phyloP scores from a whole-genome alignment of 306 rosid genomes.

The Prunus davidiana region DNA sequence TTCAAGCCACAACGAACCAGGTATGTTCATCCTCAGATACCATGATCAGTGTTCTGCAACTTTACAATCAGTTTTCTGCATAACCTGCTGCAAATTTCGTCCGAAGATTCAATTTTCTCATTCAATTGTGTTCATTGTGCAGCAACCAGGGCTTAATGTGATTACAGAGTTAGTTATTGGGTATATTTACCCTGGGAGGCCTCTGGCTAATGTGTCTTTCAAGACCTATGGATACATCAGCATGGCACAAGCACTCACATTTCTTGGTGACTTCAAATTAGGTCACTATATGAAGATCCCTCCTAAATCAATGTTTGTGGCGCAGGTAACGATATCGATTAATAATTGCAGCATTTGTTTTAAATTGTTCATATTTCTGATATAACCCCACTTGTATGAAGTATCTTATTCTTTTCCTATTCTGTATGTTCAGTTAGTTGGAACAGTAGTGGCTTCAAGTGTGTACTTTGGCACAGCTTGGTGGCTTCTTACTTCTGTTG shows the following conservation, averaged over 20 bases:
- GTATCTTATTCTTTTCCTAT: not conserved
- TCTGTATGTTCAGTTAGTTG: conserved; percentile 29
- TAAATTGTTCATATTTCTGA: not conserved
- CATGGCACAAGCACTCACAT: conserved; percentile 76
- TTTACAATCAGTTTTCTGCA: too few relatives aligned
- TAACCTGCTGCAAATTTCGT: not conserved
- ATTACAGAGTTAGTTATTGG: conserved; percentile 88
- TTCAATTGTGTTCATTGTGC: conserved; percentile 21
- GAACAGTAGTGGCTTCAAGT: conserved; percentile 41
- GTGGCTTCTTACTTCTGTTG: conserved; percentile 44
- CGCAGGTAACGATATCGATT: conserved; percentile 43
- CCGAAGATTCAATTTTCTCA: not conserved
- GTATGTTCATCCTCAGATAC: conserved; percentile 22
- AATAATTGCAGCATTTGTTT: not conserved
- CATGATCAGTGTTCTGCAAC: too few relatives aligned
- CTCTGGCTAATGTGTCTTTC: conserved; percentile 87
- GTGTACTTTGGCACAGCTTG: conserved; percentile 44
- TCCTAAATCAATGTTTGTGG: conserved; percentile 80
- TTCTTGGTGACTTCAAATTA: conserved; percentile 71
- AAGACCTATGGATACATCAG: conserved; percentile 92
- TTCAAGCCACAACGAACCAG: conserved; percentile 86
- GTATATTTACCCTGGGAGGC: conserved; percentile 74
- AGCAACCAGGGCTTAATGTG: conserved; percentile 89
- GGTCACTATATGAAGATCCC: conserved; percentile 97
- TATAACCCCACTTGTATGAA: not conserved